Conservation (phyloP, 345 rosid genomes). For the Linum lewisii region DNA sequence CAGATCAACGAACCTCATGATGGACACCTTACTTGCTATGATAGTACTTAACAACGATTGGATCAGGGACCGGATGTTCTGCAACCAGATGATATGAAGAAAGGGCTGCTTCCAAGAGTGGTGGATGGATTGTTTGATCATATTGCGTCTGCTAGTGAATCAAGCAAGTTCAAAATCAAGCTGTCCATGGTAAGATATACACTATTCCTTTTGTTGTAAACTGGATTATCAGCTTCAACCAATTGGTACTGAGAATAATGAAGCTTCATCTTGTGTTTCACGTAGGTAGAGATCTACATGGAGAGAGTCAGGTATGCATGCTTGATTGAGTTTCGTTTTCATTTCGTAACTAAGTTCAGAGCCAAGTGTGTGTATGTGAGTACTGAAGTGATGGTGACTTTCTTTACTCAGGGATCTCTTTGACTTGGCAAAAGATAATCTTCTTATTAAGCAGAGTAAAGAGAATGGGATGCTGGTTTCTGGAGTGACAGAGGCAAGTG, state of each 20-base stretch:
- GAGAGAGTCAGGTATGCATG: conserved; percentile 69
- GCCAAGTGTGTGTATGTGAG: conserved; percentile 3
- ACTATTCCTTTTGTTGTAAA: background rate
- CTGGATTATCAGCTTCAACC: background rate
- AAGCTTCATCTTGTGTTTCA: conserved; percentile 1
- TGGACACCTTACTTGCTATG: background rate
- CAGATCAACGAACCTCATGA: background rate
- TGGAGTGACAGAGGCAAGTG: conserved; percentile 63
- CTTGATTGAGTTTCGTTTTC: background rate
- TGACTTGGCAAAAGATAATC: conserved; percentile 70
- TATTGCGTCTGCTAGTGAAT: conserved; percentile 32
- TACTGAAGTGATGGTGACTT: background rate
- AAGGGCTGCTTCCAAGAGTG: conserved; percentile 68
- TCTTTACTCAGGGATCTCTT: conserved; percentile 55
- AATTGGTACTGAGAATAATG: background rate
- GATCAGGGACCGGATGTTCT: conserved; percentile 57
- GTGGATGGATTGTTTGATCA: conserved; percentile 58
- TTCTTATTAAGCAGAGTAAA: conserved; percentile 76
- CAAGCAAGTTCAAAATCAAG: conserved; percentile 41
- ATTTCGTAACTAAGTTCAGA: background rate
- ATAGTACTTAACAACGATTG: conserved; percentile 9
- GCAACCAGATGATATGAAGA: conserved; percentile 41
- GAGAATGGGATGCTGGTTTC: conserved; percentile 51
- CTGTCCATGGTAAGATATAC: conserved; percentile 57
- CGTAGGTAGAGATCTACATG: conserved; percentile 90